Evolutionary conservation across 164 flowering plant species (phyloP).

Genomic region (Tinospora cordifolia): DNA sequence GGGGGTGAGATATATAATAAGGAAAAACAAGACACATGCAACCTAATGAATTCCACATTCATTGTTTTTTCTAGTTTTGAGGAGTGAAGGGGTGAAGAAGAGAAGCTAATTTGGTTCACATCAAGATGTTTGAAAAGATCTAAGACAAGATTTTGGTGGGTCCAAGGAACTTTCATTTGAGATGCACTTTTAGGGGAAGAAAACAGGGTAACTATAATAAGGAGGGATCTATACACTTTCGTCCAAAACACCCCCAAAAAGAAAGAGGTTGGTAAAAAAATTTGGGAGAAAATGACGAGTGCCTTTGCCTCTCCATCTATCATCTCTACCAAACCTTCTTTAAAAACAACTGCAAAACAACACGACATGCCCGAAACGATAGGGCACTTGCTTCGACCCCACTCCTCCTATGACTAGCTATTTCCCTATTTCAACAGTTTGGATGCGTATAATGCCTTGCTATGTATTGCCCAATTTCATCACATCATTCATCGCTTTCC

Average conservation of each 20-base stretch:
- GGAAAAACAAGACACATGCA: no score
- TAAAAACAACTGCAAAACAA: background rate
- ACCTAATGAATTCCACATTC: background rate
- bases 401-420: no score
- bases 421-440: no score
- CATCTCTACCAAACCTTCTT: background rate
- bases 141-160: background rate
- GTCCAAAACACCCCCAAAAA: background rate
- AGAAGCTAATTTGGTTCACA: no score
- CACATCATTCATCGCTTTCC: no score
- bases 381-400: background rate
- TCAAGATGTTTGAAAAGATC: background rate
- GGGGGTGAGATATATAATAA: no score
- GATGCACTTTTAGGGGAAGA: background rate
- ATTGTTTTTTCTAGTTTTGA: no score
- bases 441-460: no score
- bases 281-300: background rate
- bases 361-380: background rate
- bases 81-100: no score
- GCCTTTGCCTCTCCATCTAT: background rate
- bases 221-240: background rate
- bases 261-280: background rate
- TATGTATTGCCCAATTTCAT: no score
- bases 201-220: background rate
- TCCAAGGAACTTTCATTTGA: background rate